Percentiles rank a stretch among this genome's conserved stretches.
Conservation (phyloP, 2,329 filamentous ascomycete species). For the Penicillium sp. region DNA sequence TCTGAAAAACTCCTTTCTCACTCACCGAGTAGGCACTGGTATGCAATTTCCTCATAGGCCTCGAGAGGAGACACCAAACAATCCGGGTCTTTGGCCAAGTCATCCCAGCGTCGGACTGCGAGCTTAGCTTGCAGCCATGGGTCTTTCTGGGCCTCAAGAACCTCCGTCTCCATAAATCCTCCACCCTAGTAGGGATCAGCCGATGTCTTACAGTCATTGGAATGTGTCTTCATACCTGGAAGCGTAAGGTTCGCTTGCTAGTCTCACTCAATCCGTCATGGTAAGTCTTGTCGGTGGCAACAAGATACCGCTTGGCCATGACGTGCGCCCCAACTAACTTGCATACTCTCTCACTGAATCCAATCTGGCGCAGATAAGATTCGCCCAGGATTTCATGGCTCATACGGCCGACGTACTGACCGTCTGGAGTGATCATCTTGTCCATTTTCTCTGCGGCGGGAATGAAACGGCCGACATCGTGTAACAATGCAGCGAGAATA, state of each 20-base stretch:
- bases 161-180: constrained; percentile 20
- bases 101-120: constrained; percentile 29
- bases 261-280: constrained; percentile 30
- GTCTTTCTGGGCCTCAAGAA: constrained; percentile 25
- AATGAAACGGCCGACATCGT: constrained; percentile 35
- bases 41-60: constrained; percentile 26
- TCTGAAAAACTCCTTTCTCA: background rate
- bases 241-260: constrained; percentile 29
- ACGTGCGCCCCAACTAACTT: constrained; percentile 32
- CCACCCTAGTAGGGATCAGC: constrained; percentile 20
- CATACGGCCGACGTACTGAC: constrained; percentile 26
- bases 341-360: constrained; percentile 32
- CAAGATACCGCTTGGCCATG: constrained; percentile 33
- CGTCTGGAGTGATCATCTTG: constrained; percentile 25
- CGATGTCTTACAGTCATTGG: background rate
- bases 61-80: constrained; percentile 20
- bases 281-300: constrained; percentile 27
- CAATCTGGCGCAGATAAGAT: constrained; percentile 27
- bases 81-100: constrained; percentile 27
- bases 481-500: constrained; percentile 30
- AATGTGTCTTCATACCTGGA: constrained; percentile 20
- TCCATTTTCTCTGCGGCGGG: constrained; percentile 28
- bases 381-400: constrained; percentile 33
- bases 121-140: constrained; percentile 29
- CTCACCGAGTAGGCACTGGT: constrained; percentile 13